Evolutionary conservation across 306 rosid genomes (phyloP).

Genomic region (Aeschynomene evenia): DNA sequence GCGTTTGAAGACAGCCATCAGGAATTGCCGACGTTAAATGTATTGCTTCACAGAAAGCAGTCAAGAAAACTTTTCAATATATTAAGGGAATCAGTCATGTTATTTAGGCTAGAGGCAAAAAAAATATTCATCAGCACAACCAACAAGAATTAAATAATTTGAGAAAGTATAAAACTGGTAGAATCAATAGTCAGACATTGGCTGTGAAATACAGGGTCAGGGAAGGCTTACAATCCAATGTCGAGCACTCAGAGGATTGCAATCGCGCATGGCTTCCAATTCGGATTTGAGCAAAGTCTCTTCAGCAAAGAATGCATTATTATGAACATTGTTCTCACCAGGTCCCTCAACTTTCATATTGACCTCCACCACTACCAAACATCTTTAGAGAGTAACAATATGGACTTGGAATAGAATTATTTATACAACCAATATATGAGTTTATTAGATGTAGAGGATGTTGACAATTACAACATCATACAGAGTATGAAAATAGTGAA

Average conservation of each 20-base stretch:
- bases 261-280: conserved; percentile 80
- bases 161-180: conserved; percentile 13
- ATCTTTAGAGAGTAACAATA: conserved; percentile 10
- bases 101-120: conserved; percentile 17
- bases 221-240: conserved; percentile 83
- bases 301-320: conserved; percentile 85
- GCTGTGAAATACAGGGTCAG: neutral
- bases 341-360: conserved; percentile 78
- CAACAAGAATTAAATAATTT: conserved; percentile 3
- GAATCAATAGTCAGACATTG: neutral
- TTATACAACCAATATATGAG: neutral
- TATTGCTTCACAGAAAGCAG: neutral
- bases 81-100: neutral
- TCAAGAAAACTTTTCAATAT: neutral
- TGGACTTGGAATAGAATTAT: neutral
- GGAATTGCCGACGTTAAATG: neutral
- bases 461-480: conserved; percentile 1
- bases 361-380: conserved; percentile 72
- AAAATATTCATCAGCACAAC: neutral
- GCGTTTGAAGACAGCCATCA: neutral
- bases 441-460: neutral
- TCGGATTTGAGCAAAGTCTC: conserved; percentile 79
- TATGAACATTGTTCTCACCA: conserved; percentile 83
- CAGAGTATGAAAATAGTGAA: neutral
- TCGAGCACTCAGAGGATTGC: conserved; percentile 76